Base-by-base conservation (phyloP, 1,284 basidiomycete species). In the Xerocomus nothofagi region DNA sequence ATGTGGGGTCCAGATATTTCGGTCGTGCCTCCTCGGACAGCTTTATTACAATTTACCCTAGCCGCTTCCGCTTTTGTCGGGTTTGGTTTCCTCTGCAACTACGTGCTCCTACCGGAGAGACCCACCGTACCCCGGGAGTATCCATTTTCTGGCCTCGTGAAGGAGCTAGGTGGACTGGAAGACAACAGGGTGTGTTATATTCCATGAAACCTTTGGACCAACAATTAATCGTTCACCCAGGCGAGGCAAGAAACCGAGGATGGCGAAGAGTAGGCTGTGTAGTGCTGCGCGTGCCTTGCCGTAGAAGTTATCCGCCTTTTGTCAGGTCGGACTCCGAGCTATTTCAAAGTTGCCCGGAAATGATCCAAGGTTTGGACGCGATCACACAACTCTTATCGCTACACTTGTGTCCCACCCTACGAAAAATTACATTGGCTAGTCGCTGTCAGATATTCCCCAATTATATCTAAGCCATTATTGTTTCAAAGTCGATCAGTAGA, bases 1-100 rank as follows among this genome's bases (percentile, higher is more conserved):
- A 91, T 94, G 87, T 94, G 90, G 91, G 88, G 88, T 39, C 91
- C 91, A 15, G 92, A 95, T 63, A 75, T 82, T 38, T 77, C 87
- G 39, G 68, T 71, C 34, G 71, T 88, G 17, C 69, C 75, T 17
- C 81, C 85, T 32, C 67, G 73, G 15, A 76, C 65, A 3, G 88
- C 89, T 9, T 67, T 84, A 37, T 74, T 75, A 40, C 84, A 85
- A 45, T 86, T 91, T 62, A 58, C 76, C 12, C 67, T 86, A 42
- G 89, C 82, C 0, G 70, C 74, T 24, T 65, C 76, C 15, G 74
- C 75, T n/a, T 86, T 91, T 55, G 73, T 82, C 33, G 70, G 74
- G 6, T 76, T 85, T 48, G 81, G 79, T 8, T 73, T 80, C 40
- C 53, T 82, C 39, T 75, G 79, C 60, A 85, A 82, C 47, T 74